These are phyloP conservation scores for Phytophthora niederhauseri DNA, from an alignment of 352 stramenopile species.

Conservation along the genomic window DNA sequence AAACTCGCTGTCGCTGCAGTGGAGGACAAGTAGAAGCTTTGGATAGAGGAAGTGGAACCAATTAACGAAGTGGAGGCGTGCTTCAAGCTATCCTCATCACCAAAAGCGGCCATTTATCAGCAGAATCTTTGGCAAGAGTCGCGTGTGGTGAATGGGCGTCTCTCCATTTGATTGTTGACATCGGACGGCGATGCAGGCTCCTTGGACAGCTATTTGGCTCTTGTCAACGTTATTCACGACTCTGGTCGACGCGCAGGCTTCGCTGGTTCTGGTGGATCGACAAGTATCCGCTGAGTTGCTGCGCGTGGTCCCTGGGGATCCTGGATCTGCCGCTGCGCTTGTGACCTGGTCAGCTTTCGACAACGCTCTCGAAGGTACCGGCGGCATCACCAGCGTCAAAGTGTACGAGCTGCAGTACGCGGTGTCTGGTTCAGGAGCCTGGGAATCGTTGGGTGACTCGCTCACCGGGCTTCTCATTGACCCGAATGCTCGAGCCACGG, in stretches of 20 bases:
- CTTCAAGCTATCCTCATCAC: no score
- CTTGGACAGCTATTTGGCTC: slow-evolving; percentile 6
- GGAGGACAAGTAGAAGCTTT: slow-evolving; percentile 20
- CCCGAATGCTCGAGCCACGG: slow-evolving; percentile 27
- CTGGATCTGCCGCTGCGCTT: slow-evolving; percentile 41
- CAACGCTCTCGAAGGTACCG: slow-evolving; percentile 27
- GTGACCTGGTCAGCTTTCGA: slow-evolving; percentile 56
- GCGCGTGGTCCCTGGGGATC: slow-evolving; percentile 43
- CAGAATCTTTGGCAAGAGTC: slow-evolving; percentile 37
- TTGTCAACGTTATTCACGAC: background rate
- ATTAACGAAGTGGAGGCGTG: background rate
- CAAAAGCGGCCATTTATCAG: background rate
- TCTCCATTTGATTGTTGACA: slow-evolving; percentile 25
- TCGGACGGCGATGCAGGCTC: background rate
- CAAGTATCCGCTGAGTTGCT: slow-evolving; percentile 40
- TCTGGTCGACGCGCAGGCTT: slow-evolving; percentile 13
- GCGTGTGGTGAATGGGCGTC: slow-evolving; percentile 11
- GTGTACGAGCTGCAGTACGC: slow-evolving; percentile 67
- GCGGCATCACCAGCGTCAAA: slow-evolving; percentile 29
- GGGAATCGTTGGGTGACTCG: slow-evolving; percentile 38
- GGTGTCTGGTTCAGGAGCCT: slow-evolving; percentile 47
- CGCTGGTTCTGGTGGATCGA: slow-evolving; percentile 16
- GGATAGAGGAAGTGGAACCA: background rate
- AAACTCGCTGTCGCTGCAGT: slow-evolving; percentile 45
- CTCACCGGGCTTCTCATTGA: slow-evolving; percentile 39